Conservation (phyloP, 108 stramenopile species). For the Fistulifera pelliculosa region DNA sequence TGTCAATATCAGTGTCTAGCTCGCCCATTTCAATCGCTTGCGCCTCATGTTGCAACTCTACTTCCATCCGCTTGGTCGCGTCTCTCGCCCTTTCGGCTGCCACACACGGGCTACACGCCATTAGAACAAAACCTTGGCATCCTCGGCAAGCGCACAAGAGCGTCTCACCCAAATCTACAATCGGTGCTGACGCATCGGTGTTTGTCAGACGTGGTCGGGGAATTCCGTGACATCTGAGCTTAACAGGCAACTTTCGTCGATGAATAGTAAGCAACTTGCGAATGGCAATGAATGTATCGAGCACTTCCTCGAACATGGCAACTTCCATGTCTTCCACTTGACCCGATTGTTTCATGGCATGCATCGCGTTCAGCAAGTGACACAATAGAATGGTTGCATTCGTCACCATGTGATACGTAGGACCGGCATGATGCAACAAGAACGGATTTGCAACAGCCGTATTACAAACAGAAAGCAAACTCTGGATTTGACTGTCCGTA, state of each 20-base stretch:
- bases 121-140: conserved; percentile 84
- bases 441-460: conserved; percentile 73
- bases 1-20: conserved; percentile 48
- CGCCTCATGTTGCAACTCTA: conserved; percentile 29
- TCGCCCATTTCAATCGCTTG: conserved; percentile 39
- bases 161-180: conserved; percentile 77
- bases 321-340: conserved; percentile 42
- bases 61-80: conserved; percentile 22
- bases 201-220: conserved; percentile 48
- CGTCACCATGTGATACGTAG: conserved; percentile 78
- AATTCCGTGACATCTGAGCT: conserved; percentile 74
- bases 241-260: conserved; percentile 67
- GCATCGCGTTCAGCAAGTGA: conserved; percentile 77
- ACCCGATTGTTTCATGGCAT: conserved; percentile 37
- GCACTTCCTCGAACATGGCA: conserved; percentile 70
- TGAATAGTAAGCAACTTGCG: conserved; percentile 68
- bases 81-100: conserved; percentile 63
- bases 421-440: conserved; percentile 67
- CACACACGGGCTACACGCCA: conserved; percentile 85
- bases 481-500: conserved; percentile 72
- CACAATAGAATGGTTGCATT: conserved; percentile 76
- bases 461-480: conserved; percentile 67
- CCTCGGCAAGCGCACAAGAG: conserved; percentile 71
- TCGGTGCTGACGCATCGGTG: conserved; percentile 33
- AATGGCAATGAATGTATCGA: conserved; percentile 67